Percentiles rank a stretch among this genome's conserved stretches.
Conservation (phyloP, 2,329 filamentous ascomycete species). For the Colletotrichum sp. region DNA sequence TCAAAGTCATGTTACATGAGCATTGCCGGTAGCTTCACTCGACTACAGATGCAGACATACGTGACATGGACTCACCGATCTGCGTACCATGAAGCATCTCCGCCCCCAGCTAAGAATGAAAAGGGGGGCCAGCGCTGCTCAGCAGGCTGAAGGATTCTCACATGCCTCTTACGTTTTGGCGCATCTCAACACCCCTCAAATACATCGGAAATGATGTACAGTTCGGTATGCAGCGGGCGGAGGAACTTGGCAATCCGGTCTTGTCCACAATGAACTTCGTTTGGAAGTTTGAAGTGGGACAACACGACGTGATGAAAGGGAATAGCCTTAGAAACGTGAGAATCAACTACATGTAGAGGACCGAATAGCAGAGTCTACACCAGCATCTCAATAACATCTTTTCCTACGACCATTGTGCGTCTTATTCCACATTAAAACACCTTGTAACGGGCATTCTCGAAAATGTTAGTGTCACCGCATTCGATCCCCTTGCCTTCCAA, state of each 20-base stretch:
- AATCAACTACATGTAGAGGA: neutral
- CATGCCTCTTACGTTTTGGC: neutral
- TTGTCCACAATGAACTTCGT: neutral
- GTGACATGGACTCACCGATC: neutral
- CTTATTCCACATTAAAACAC: neutral
- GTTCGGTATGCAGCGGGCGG: neutral
- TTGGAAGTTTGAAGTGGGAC: neutral
- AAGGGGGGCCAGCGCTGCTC: neutral
- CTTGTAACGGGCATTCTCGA: neutral
- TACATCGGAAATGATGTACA: neutral
- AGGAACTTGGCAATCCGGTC: neutral
- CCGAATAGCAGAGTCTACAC: neutral
- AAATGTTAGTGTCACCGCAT: neutral
- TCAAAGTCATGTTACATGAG: neutral
- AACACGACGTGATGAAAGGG: neutral
- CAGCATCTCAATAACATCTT: neutral
- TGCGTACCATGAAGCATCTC: neutral
- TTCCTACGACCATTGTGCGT: neutral
- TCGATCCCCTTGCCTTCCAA: neutral
- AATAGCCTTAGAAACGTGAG: neutral
- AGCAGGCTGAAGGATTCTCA: neutral
- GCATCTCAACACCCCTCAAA: neutral
- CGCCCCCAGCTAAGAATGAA: neutral
- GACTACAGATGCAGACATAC: neutral
- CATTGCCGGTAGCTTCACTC: neutral